These are phyloP conservation scores for Phylloporus arenicola DNA, from an alignment of 768 basidiomycete species.

Conservation along the genomic window DNA sequence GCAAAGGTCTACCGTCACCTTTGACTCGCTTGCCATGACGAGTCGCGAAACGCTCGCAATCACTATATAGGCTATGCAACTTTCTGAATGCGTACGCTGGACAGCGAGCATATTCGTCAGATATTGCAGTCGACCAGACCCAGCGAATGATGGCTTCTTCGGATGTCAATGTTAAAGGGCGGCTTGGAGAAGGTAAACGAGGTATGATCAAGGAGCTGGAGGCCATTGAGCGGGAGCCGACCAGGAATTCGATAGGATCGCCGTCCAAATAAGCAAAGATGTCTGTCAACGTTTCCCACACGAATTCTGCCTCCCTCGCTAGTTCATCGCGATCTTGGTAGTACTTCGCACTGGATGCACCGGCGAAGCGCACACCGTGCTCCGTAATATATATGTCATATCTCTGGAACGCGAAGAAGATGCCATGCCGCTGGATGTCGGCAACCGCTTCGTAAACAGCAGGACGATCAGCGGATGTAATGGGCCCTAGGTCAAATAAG, in stretches of 20 bases:
- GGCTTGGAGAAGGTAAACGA: conserved; percentile 21
- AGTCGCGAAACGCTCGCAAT: background rate
- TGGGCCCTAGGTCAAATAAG: conserved; percentile 16
- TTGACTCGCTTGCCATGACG: conserved; percentile 9
- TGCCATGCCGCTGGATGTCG: conserved; percentile 28
- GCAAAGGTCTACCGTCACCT: conserved; percentile 3
- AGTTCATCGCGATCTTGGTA: conserved; percentile 24
- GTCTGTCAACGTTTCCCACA: conserved; percentile 15
- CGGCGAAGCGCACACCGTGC: conserved; percentile 25
- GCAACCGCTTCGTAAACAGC: conserved; percentile 28
- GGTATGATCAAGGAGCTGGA: conserved; percentile 21
- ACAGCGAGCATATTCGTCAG: conserved; percentile 5
- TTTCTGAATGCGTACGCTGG: background rate
- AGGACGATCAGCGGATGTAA: conserved; percentile 22
- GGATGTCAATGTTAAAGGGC: conserved; percentile 11
- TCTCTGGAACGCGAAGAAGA: conserved; percentile 14
- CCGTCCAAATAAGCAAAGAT: conserved; percentile 18
- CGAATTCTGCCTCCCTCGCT: conserved; percentile 13
- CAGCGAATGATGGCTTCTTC: conserved; percentile 19
- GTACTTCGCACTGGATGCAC: conserved; percentile 13
- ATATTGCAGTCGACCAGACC: conserved; percentile 18
- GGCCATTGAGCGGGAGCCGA: conserved; percentile 1
- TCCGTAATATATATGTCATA: conserved; percentile 28
- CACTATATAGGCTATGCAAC: background rate
- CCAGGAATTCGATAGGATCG: background rate